Base-by-base conservation (phyloP, 331 rosid species). In the Spiraea crenata region DNA sequence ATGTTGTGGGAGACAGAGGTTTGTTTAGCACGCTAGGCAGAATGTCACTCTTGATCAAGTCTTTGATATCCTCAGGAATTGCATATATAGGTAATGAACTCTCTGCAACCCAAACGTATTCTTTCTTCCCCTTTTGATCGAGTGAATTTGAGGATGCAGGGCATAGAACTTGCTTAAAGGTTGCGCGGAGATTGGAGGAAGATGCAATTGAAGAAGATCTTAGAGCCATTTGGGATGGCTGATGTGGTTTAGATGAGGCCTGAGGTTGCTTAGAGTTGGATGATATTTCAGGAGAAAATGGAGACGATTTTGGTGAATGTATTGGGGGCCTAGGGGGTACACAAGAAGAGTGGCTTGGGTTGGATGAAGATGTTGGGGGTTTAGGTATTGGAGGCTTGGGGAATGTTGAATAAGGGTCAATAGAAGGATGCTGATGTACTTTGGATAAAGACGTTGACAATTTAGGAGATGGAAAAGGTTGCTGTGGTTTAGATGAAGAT, bases 1-100 rank as follows among this genome's bases (percentile, higher is more conserved):
- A 82, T 6, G 81, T 70, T 7, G 48, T 17, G 59, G 63, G 64
- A 31, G 77, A 79, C 63, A 79, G 14, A 31, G 64, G 67, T 20
- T 49, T 54, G 4, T 57, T 44, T 7, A 82, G 46, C 52, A 79
- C 68, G 35, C 47, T 19, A 6, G 86, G 86, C 46, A 46, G 71
- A 15, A 67, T 76, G 20, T 68, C 77, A 2, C 35, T 52, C 75
- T 82, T 50, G 48, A 82, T 79, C 63, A 75, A 65, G 16, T 40
- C 81, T 46, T 76, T 61, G 34, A 75, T 50, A 69, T 58, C 49
- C 54, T 57, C 66, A 10, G 83, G 83, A 79, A 82, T 69, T 5
- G 44, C 25, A 61, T 44, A 82, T 47, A 76, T 14, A 5, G 69
- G 79, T 38, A 50, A 47, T n/a, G 79, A 37, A 46, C 46, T 73